Percentiles rank a stretch among this genome's conserved stretches.
Evolutionary conservation across 2,329 filamentous ascomycete species (phyloP).

Genomic region (Alternaria hordeiaustralica): DNA sequence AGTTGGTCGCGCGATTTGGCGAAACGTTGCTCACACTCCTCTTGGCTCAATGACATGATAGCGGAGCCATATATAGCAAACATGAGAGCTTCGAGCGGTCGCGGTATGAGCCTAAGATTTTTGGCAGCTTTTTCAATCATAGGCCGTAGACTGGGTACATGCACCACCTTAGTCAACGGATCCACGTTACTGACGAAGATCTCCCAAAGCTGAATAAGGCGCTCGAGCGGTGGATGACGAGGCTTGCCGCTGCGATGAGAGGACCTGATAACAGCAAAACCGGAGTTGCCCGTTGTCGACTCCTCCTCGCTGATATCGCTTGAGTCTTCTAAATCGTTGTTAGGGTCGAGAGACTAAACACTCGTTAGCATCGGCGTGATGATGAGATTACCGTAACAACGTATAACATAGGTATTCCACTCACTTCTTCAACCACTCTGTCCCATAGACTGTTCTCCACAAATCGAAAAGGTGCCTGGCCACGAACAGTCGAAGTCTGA

Average conservation of each 20-base stretch:
- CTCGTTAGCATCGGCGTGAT: background rate
- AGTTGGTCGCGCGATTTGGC: conserved; percentile 64
- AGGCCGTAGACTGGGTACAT: conserved; percentile 52
- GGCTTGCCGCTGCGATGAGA: conserved; percentile 58
- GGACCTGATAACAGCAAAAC: conserved; percentile 37
- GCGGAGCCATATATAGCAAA: conserved; percentile 26
- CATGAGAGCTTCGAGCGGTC: conserved; percentile 60
- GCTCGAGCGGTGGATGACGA: conserved; percentile 67
- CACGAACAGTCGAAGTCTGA: background rate
- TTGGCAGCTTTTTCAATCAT: conserved; percentile 67
- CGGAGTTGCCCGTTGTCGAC: conserved; percentile 62
- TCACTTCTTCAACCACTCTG: background rate
- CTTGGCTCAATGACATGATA: conserved; percentile 60
- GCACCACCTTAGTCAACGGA: conserved; percentile 19
- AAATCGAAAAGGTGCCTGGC: background rate
- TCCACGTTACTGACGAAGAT: conserved; percentile 60
- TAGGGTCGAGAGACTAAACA: conserved; percentile 9
- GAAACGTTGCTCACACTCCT: conserved; percentile 60
- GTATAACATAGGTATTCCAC: too few relatives aligned
- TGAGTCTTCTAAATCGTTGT: conserved; percentile 59
- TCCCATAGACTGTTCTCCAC: background rate
- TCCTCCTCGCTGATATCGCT: conserved; percentile 66
- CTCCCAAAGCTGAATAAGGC: conserved; percentile 74
- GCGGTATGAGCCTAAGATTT: conserved; percentile 59
- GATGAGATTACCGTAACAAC: background rate